phyloP scores from a whole-genome alignment of 345 rosid genomes.

The Murraya paniculata region DNA sequence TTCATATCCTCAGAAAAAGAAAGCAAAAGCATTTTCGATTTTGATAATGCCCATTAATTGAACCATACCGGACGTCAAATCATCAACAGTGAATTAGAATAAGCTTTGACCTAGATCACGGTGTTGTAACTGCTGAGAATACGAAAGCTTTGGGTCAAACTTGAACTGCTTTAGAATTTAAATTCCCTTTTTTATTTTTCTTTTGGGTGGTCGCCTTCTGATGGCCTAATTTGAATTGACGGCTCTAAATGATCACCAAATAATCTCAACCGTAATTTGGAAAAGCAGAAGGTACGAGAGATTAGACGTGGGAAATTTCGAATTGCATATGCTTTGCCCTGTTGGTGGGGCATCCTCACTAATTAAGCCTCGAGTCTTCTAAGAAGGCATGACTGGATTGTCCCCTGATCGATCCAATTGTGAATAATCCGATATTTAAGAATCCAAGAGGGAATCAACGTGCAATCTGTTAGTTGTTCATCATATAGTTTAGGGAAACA shows the following conservation, averaged over 20 bases:
- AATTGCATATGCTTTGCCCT: not conserved
- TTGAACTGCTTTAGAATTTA: not conserved
- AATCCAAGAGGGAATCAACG: not conserved
- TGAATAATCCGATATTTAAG: not conserved
- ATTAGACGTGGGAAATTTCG: no score
- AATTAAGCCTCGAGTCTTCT: not conserved
- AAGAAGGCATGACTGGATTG: not conserved
- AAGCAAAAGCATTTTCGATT: slow-evolving; percentile 7
- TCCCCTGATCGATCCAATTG: not conserved
- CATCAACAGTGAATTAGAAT: not conserved
- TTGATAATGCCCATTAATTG: not conserved
- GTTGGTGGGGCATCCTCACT: not conserved
- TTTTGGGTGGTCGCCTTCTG: not conserved
- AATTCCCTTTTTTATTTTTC: no score
- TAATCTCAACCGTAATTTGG: no score
- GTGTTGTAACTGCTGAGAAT: not conserved
- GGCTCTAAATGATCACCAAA: not conserved
- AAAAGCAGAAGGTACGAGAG: no score
- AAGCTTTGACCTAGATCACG: not conserved
- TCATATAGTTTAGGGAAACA: not conserved
- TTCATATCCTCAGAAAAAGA: not conserved
- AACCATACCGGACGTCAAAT: not conserved
- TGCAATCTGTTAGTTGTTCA: not conserved
- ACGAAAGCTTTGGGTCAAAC: slow-evolving; percentile 9
- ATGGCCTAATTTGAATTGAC: slow-evolving; percentile 1